A percentile compares a stretch with the other conserved stretches of the same genome.
phyloP scores from a whole-genome alignment of 306 rosid genomes.

The Sphenostylis stenocarpa region DNA sequence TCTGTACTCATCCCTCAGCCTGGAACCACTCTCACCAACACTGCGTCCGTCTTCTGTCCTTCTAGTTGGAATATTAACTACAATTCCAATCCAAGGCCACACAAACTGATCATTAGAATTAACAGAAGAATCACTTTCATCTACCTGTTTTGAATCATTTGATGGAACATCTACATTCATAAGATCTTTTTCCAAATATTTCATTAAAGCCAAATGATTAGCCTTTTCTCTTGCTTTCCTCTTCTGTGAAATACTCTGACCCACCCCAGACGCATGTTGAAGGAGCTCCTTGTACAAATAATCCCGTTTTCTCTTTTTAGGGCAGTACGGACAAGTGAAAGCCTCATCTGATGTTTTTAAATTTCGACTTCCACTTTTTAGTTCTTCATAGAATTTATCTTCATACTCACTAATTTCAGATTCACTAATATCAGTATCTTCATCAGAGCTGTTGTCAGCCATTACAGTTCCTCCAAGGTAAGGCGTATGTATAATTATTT shows the following conservation, averaged over 20 bases:
- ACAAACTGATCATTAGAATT: constrained; percentile 75
- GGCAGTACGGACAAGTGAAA: constrained; percentile 85
- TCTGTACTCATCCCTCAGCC: constrained; percentile 83
- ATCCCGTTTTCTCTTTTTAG: constrained; percentile 68
- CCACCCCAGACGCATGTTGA: constrained; percentile 98
- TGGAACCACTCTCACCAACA: constrained; percentile 92
- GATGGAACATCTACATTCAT: constrained; percentile 47
- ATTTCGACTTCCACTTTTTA: constrained; percentile 63
- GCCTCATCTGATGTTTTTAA: constrained; percentile 65
- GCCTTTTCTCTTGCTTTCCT: constrained; percentile 78
- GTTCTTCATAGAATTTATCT: constrained; percentile 59
- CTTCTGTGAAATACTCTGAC: constrained; percentile 80
- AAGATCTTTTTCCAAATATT: constrained; percentile 71
- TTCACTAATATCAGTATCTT: constrained; percentile 78
- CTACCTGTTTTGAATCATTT: constrained; percentile 25
- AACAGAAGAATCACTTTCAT: constrained; percentile 39
- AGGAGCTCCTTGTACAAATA: constrained; percentile 69
- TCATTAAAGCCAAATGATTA: constrained; percentile 77
- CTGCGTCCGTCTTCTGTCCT: constrained; percentile 59
- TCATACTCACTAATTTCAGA: constrained; percentile 65
- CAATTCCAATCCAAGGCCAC: constrained; percentile 95
- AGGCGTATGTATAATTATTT: not conserved
- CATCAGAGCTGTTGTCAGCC: constrained; percentile 56
- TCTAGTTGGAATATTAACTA: constrained; percentile 79
- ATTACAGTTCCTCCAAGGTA: constrained; percentile 41